phyloP scores from a whole-genome alignment of 2,329 filamentous ascomycete species.

The Cercospora brassicicola region DNA sequence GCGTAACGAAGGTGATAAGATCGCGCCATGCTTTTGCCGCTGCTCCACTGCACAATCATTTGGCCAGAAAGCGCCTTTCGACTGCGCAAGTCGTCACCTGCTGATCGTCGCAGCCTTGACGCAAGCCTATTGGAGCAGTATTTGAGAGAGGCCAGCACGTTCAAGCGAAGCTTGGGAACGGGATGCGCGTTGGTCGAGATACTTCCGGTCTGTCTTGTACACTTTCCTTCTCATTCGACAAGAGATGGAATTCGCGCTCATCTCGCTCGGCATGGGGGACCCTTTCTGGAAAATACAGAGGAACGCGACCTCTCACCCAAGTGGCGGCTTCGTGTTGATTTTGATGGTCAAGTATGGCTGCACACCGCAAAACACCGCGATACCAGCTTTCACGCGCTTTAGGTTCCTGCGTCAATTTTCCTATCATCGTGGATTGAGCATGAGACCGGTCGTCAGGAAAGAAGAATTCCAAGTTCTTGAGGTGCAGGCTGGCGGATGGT shows the following conservation, averaged over 20 bases:
- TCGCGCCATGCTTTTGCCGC: background rate
- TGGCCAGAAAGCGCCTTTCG: background rate
- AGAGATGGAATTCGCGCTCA: background rate
- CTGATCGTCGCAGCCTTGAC: background rate
- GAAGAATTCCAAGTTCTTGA: background rate
- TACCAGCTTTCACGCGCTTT: background rate
- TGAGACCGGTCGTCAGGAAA: background rate
- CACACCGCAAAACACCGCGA: background rate
- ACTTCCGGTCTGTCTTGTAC: background rate
- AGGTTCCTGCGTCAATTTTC: background rate
- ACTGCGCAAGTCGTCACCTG: background rate
- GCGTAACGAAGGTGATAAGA: background rate
- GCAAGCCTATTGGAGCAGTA: background rate
- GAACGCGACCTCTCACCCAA: constrained; percentile 1
- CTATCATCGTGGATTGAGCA: background rate
- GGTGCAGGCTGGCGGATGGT: background rate
- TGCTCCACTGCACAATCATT: background rate
- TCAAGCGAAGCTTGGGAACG: constrained; percentile 5
- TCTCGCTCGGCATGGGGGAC: background rate
- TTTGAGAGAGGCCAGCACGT: background rate
- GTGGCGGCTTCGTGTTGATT: background rate
- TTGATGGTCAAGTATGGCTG: background rate
- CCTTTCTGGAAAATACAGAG: background rate
- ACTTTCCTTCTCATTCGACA: background rate
- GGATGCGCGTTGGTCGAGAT: background rate